A percentile compares a stretch with the other conserved stretches of the same genome.
These are phyloP conservation scores for Ophiostoma piceae DNA, from an alignment of 2,329 filamentous ascomycete species.

Conservation along the genomic window DNA sequence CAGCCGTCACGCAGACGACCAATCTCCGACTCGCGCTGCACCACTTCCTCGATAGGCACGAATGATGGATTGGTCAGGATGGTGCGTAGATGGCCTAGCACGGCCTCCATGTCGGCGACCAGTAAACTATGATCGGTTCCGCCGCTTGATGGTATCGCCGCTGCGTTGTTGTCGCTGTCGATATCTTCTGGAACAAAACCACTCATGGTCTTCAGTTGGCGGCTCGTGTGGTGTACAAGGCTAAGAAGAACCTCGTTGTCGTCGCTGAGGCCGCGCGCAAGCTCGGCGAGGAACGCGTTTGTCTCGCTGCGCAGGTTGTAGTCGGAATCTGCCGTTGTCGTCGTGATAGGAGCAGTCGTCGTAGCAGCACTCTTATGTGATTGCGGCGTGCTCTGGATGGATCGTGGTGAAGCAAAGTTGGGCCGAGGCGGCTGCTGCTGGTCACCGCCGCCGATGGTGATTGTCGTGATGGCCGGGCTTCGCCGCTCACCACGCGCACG, in stretches of 20 bases:
- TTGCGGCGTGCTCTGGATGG: constrained; percentile 6
- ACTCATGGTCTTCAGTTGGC: constrained; percentile 65
- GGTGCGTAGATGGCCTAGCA: constrained; percentile 74
- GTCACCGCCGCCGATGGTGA: constrained; percentile 47
- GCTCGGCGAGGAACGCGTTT: constrained; percentile 79
- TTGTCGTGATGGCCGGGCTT: constrained; percentile 51
- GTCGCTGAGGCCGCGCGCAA: constrained; percentile 78
- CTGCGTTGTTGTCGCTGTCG: constrained; percentile 25
- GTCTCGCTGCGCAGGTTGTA: constrained; percentile 79
- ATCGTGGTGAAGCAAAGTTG: constrained; percentile 1
- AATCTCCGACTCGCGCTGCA: constrained; percentile 89
- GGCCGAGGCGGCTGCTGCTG: constrained; percentile 36
- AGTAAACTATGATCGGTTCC: constrained; percentile 53
- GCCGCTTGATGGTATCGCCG: constrained; percentile 17
- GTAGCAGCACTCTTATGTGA: not conserved
- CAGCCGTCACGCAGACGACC: constrained; percentile 74
- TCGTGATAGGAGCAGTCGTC: not conserved
- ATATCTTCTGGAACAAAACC: constrained; percentile 40
- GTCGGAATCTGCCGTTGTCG: constrained; percentile 35
- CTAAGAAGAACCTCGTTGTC: constrained; percentile 81
- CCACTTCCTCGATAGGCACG: constrained; percentile 89
- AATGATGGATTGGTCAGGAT: constrained; percentile 94
- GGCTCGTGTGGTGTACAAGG: constrained; percentile 65
- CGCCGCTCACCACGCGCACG: constrained; percentile 55
- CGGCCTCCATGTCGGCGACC: constrained; percentile 65